Percentiles rank a stretch among this genome's conserved stretches.
Conservation (phyloP, 305 asterid species). For the Withania somnifera region DNA sequence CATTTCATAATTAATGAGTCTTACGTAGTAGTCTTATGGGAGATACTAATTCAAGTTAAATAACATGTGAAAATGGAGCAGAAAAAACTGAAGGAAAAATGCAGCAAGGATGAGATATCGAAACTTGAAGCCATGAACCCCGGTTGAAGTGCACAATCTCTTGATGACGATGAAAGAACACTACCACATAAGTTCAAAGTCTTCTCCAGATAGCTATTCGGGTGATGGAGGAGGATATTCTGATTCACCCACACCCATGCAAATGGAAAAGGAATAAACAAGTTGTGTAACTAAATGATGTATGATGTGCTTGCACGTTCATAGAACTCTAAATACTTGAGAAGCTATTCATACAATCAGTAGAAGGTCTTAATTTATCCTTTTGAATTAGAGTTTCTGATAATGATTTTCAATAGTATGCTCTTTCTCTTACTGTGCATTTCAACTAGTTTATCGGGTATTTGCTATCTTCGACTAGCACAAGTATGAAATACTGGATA, state of each 20-base stretch:
- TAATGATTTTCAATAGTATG: not conserved
- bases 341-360: not conserved
- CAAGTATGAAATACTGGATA: not conserved
- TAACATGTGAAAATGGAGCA: conserved; percentile 11
- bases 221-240: not conserved
- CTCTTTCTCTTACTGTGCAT: not conserved
- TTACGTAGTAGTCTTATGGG: not conserved
- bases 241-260: not conserved
- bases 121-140: conserved; percentile 29
- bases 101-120: conserved; percentile 10
- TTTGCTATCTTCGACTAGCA: not conserved
- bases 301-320: not conserved
- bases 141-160: not conserved
- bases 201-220: not conserved
- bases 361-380: not conserved
- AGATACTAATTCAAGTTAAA: not conserved
- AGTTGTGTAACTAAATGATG: not conserved
- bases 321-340: not conserved
- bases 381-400: not conserved
- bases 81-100: conserved; percentile 24
- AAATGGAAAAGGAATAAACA: not conserved
- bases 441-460: not conserved
- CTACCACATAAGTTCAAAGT: not conserved
- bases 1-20: not conserved
- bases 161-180: not conserved